Evolutionary conservation across 2,329 filamentous ascomycete genomes (phyloP), one percentile per base, ranked within the genome.

Genomic region (Trichoderma aggressivum): DNA sequence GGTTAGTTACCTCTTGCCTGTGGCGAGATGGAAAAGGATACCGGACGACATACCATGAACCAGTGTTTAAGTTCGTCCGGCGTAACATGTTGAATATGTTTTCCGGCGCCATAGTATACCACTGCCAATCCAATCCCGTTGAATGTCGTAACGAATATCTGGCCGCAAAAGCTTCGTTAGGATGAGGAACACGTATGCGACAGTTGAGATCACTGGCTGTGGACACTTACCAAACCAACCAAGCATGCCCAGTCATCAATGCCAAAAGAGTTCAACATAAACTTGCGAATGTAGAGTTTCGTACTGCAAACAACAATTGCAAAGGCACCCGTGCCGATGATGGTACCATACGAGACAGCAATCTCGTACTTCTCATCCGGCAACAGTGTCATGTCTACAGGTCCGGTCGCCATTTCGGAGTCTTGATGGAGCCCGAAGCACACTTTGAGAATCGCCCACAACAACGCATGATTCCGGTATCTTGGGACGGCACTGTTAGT

Each of bases 101-200:
- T 63, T 30, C 60, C 60, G 32, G 60, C 60, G 60, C 60, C 60
- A 47, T 64, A 53, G n/a, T 64, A 64, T 21, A 64, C 61, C 8
- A 64, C 61, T 8, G 61, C 61, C 28, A 64, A 50, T 6, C 61
- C 61, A 24, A 64, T 64, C 5, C 61, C 61, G 39, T 64, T 64
- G 26, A 64, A 64, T 32, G 61, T 32, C 28, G 61, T 64, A n/a
- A 64, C 61, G 24, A 64, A 64, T 8, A 47, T 14, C 61, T 64
- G 11, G 21, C 18, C 16, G 2, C 11, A 14, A 34, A 21, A 24
- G 5, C n/a, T 10, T 7, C 5, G 24, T 50, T 32, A 32, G 61
- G 14, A 16, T 32, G 8, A 50, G 18, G 12, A 2, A 12, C 8
- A 21, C 8, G 12, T 7, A 53, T 21, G 11, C 47, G 2, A 53